These are phyloP conservation scores for Penicillium sp. DNA, from an alignment of 2,329 filamentous ascomycete species.

Conservation along the genomic window DNA sequence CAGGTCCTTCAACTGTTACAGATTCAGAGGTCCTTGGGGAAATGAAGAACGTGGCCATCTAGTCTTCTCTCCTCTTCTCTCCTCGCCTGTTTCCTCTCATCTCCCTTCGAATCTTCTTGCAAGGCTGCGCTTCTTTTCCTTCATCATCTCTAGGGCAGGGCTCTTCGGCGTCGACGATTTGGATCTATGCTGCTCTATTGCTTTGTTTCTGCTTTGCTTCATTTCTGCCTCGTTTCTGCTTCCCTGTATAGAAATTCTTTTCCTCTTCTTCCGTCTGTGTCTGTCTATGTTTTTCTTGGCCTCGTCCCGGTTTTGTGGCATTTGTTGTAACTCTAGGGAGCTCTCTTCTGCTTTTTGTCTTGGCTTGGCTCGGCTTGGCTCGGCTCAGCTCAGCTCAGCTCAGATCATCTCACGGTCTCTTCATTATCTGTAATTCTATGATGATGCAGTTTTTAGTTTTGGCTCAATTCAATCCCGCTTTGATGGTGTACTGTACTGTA, in stretches of 20 bases:
- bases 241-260: constrained; percentile 40
- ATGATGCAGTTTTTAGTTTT: constrained; percentile 36
- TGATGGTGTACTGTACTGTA: too few species aligned
- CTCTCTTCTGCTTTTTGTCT: constrained; percentile 16
- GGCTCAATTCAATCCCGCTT: constrained; percentile 21
- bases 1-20: constrained; percentile 33
- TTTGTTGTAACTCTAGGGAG: constrained; percentile 35
- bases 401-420: constrained; percentile 28
- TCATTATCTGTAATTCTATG: constrained; percentile 40
- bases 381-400: too few species aligned
- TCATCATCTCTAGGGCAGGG: constrained; percentile 22
- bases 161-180: constrained; percentile 29
- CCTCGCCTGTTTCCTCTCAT: constrained; percentile 10
- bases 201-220: too few species aligned
- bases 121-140: constrained; percentile 17
- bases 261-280: constrained; percentile 24
- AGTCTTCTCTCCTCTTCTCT: constrained; percentile 14
- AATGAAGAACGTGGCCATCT: constrained; percentile 55
- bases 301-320: constrained; percentile 26
- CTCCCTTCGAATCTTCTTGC: constrained; percentile 17
- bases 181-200: constrained; percentile 27
- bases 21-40: constrained; percentile 48
- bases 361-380: constrained; percentile 25
- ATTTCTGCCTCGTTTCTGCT: constrained; percentile 12
- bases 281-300: constrained; percentile 17